Conservation (phyloP, 2,329 filamentous ascomycete genomes). For the Ophiostoma montium region DNA sequence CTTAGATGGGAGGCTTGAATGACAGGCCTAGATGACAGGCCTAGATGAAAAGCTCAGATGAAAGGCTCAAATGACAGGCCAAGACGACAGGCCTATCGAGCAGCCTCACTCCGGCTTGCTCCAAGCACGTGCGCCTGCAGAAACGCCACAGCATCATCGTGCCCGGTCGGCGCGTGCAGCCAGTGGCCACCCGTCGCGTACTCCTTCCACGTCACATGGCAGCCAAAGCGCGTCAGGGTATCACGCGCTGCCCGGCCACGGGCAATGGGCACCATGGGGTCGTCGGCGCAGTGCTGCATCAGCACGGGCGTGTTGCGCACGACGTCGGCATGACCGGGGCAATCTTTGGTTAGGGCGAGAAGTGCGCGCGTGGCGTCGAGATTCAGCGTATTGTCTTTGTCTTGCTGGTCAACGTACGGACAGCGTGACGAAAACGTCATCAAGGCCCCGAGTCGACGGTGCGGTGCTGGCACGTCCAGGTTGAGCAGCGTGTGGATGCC, state of each 20-base stretch:
- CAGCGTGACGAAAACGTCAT: slow-evolving; percentile 25
- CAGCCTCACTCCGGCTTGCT: neutral
- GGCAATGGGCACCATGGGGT: slow-evolving; percentile 24
- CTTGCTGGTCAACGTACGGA: slow-evolving; percentile 20
- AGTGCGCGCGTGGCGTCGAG: slow-evolving; percentile 20
- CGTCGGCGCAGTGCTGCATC: slow-evolving; percentile 30
- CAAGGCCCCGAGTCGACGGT: slow-evolving; percentile 17
- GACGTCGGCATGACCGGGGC: slow-evolving; percentile 13
- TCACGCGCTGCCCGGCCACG: slow-evolving; percentile 23
- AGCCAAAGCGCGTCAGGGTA: slow-evolving; percentile 22
- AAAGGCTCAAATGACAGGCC: too few species aligned
- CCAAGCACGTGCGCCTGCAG: neutral
- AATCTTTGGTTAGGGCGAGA: too few species aligned
- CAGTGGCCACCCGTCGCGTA: slow-evolving; percentile 30
- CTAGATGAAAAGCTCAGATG: too few species aligned
- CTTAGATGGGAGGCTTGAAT: too few species aligned
- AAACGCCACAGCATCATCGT: slow-evolving; percentile 23
- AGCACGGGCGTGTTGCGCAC: slow-evolving; percentile 28
- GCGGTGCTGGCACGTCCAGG: slow-evolving; percentile 4
- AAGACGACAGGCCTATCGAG: too few species aligned
- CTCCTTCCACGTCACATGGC: slow-evolving; percentile 21
- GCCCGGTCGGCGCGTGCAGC: slow-evolving; percentile 28
- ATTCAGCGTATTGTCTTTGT: slow-evolving; percentile 6
- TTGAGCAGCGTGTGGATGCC: slow-evolving; percentile 6
- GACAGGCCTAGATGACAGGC: too few species aligned